Evolutionary conservation across 495 filamentous ascomycete species (phyloP).

Genomic region (Talaromyces proteolyticus): DNA sequence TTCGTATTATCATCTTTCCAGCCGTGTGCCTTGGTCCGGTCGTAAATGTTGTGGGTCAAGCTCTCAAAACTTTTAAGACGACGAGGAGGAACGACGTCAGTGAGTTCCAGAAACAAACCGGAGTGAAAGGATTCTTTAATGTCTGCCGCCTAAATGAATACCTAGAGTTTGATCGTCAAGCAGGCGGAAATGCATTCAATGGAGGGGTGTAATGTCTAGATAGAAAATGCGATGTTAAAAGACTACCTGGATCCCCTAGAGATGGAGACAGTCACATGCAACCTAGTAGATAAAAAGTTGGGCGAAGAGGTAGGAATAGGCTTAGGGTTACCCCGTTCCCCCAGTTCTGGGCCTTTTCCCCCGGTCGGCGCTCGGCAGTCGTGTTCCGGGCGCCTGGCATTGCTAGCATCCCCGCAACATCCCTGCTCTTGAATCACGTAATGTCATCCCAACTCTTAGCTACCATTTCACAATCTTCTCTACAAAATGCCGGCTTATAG

Average conservation of each 20-base stretch:
- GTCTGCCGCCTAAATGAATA: neutral
- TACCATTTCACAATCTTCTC: too few relatives aligned
- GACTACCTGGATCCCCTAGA: neutral
- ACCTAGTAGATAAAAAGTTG: neutral
- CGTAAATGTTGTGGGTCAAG: neutral
- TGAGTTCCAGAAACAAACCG: neutral
- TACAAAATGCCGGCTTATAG: neutral
- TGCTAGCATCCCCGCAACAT: neutral
- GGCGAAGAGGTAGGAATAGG: neutral
- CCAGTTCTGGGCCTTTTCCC: neutral
- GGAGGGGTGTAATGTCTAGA: neutral
- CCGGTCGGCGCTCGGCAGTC: too few relatives aligned
- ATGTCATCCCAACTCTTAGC: neutral
- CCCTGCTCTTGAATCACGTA: neutral
- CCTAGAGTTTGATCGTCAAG: neutral
- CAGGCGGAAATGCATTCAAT: neutral
- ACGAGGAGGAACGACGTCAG: neutral
- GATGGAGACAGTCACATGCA: neutral
- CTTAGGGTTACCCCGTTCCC: neutral
- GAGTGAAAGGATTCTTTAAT: neutral
- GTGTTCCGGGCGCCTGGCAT: neutral
- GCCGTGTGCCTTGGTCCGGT: neutral
- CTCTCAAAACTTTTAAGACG: neutral
- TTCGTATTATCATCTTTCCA: slow-evolving; percentile 57
- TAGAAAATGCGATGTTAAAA: neutral